Percentiles rank a stretch among this genome's conserved stretches.
phyloP scores from a whole-genome alignment of 78 protist species.

The Chrysochromulina parva region DNA sequence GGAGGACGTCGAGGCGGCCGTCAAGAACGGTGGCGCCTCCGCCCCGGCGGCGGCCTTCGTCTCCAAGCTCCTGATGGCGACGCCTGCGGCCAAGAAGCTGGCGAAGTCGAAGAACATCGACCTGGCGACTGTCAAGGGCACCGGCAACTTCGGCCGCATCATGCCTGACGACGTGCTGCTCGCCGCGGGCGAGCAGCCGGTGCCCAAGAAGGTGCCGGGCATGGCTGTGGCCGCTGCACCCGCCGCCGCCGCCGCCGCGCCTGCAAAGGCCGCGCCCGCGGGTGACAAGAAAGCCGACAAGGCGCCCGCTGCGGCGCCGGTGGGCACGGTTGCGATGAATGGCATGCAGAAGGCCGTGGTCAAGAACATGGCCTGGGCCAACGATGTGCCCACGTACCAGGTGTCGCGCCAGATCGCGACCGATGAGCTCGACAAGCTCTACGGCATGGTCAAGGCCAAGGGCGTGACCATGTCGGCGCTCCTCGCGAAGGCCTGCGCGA shows the following conservation, averaged over 20 bases:
- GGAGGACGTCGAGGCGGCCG: conserved; percentile 18
- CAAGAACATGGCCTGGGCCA: conserved; percentile 3
- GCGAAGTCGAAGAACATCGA: conserved; percentile 17
- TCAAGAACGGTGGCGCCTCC: background rate
- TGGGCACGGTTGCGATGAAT: background rate
- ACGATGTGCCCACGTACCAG: background rate
- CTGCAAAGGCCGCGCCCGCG: background rate
- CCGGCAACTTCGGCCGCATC: conserved; percentile 30
- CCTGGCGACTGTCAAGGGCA: background rate
- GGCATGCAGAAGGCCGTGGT: conserved; percentile 30
- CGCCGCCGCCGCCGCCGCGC: background rate
- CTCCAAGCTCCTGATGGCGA: too few relatives aligned
- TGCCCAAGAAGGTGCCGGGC: background rate
- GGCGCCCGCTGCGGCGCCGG: background rate
- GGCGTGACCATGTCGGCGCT: conserved; percentile 32
- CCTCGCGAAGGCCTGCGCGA: conserved; percentile 33
- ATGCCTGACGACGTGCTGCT: background rate
- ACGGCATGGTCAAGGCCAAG: background rate
- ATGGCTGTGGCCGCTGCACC: too few relatives aligned
- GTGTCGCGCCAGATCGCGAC: background rate
- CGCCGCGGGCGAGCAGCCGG: background rate
- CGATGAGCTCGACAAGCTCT: background rate
- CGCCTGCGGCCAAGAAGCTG: background rate
- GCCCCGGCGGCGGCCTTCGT: background rate
- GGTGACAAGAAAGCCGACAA: background rate